Conservation (phyloP, 352 stramenopile species). For the Peronospora destructor region DNA sequence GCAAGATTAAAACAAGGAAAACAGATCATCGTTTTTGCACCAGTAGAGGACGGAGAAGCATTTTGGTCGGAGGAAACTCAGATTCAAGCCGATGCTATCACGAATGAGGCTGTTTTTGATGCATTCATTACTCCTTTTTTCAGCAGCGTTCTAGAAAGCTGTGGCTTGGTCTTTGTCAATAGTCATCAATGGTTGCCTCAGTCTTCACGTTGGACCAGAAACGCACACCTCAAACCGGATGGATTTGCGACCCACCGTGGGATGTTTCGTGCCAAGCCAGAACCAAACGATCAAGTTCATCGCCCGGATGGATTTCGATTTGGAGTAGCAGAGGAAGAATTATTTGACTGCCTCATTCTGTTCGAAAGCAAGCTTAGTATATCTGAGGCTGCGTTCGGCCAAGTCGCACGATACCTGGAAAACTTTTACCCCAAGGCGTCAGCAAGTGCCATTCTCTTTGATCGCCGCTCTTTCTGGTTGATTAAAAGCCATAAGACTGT, state of each 20-base stretch:
- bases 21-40: no score
- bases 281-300: no score
- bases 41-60: neutral
- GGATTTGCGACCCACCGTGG: slow-evolving; percentile 22
- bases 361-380: slow-evolving; percentile 29
- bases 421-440: slow-evolving; percentile 10
- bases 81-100: slow-evolving; percentile 2
- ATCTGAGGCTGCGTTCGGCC: slow-evolving; percentile 25
- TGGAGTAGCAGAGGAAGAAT: no score
- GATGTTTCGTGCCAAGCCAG: neutral
- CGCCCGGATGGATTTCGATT: slow-evolving; percentile 13
- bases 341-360: slow-evolving; percentile 29
- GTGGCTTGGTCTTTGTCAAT: slow-evolving; percentile 15
- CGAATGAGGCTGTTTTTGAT: neutral
- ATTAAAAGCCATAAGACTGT: slow-evolving; percentile 20
- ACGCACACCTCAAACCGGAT: slow-evolving; percentile 6
- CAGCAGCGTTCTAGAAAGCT: slow-evolving; percentile 1
- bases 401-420: slow-evolving; percentile 25
- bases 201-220: neutral
- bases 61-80: slow-evolving; percentile 7
- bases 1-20: no score
- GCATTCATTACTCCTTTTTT: no score
- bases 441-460: slow-evolving; percentile 23
- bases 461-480: slow-evolving; percentile 26
- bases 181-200: slow-evolving; percentile 12